Evolutionary conservation across 805 yeast genomes (phyloP), one percentile per base, ranked within the genome.

Genomic region (Candida ovalis): DNA sequence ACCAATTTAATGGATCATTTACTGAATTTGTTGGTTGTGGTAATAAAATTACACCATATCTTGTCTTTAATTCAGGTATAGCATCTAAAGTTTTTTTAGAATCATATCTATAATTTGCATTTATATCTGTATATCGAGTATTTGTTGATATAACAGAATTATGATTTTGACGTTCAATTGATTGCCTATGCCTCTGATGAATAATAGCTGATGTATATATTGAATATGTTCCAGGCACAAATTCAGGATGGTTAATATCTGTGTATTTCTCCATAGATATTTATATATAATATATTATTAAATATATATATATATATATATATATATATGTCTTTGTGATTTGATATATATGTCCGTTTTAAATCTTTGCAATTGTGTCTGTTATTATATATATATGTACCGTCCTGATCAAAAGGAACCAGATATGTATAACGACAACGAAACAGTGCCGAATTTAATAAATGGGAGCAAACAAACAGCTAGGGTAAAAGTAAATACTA

Each of bases 161-260:
- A 30, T 4, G 35, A 19, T 38, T 28, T 30, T 48, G 7, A 19
- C 49, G 38, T 41, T 51, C 37, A 45, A 52, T 23, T 53, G 42
- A 10, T 15, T 30, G 35, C 7, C 22, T 35, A 24, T 55, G 58
- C 25, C 43, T 47, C 33, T 56, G 56, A 38, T 59, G 54, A 4
- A 63, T 32, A 7, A 66, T 37, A 9, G 65, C 67, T 2, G 76
- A 71, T 1, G 80, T 63, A 52, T 77, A 78, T 38, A 80, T 77
- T 44, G 77, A 77, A 47, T 74, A 70, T 0, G 86, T 79, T 0
- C 84, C 84, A 0, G 84, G 84, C 18, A 79, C 65, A 54, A 71
- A 78, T 21, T 73, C 74, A 1, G 67, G 66, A 44, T 68, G 68
- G 44, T 60, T 51, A 18, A 57, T 63, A 46, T 68, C 68, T 13